Conservation (phyloP, 1,284 basidiomycete genomes). For the Retiboletus flavoniger region DNA sequence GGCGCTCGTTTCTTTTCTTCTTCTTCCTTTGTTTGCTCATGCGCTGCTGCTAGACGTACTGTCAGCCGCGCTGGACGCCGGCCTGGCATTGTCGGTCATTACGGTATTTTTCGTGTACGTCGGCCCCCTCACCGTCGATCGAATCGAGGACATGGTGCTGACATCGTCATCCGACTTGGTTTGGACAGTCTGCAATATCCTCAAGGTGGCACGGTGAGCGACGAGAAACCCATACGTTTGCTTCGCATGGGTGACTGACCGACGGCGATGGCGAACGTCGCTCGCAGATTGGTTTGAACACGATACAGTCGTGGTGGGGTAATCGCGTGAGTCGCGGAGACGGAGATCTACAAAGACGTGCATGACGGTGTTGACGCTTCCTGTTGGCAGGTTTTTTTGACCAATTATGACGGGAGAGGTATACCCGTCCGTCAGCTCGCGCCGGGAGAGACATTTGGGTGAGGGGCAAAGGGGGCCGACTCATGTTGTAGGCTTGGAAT, state of each 20-base stretch:
- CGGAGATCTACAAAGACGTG: no score
- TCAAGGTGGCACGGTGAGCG: constrained; percentile 26
- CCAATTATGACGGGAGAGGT: constrained; percentile 41
- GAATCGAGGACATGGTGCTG: not conserved
- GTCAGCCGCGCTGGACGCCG: constrained; percentile 60
- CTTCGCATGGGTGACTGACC: not conserved
- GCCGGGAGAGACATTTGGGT: constrained; percentile 40
- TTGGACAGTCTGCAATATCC: constrained; percentile 36
- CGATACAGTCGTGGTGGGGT: constrained; percentile 53
- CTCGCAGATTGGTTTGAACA: constrained; percentile 41
- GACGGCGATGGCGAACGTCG: not conserved
- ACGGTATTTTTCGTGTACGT: constrained; percentile 52
- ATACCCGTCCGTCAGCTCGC: constrained; percentile 40
- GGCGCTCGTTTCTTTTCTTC: not conserved
- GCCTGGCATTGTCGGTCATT: constrained; percentile 48
- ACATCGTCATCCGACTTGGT: not conserved
- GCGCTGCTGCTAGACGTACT: constrained; percentile 44
- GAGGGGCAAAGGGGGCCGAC: not conserved
- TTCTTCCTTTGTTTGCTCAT: not conserved
- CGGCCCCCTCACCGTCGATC: not conserved
- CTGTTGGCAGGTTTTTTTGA: constrained; percentile 30
- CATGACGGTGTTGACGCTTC: not conserved
- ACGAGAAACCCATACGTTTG: not conserved
- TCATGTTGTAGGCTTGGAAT: not conserved
- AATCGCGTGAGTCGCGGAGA: constrained; percentile 37